These are phyloP conservation scores for Bolboschoenus planiculmis DNA, from an alignment of 176 grass and related monocot genomes.

Conservation along the genomic window DNA sequence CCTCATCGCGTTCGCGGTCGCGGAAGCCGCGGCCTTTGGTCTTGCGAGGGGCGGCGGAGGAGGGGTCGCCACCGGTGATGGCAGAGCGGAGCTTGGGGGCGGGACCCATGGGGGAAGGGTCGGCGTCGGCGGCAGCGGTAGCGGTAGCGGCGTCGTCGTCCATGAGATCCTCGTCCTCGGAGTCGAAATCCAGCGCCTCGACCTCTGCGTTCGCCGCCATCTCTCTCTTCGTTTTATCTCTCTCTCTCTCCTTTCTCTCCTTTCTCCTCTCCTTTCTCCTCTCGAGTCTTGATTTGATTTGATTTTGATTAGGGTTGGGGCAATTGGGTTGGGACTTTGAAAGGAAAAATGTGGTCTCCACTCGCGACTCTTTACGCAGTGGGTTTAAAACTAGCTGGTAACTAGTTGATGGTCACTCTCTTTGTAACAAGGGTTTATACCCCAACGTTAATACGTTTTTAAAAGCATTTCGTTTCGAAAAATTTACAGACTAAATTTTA, in stretches of 20 bases:
- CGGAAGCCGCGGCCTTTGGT: conserved; percentile 92
- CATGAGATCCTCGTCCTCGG: conserved; percentile 91
- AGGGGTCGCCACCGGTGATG: conserved; percentile 54
- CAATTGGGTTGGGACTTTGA: not conserved
- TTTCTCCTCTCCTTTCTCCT: not conserved
- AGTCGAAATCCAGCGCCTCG: conserved; percentile 84
- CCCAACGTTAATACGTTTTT: too few relatives aligned
- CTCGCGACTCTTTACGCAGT: too few relatives aligned
- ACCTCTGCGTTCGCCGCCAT: conserved; percentile 51
- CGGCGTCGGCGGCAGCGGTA: conserved; percentile 3
- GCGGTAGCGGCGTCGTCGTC: conserved; percentile 49
- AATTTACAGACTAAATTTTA: too few relatives aligned
- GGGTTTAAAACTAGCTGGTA: too few relatives aligned
- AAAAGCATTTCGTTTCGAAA: too few relatives aligned
- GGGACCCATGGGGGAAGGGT: conserved; percentile 30
- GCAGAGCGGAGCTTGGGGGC: conserved; percentile 63
- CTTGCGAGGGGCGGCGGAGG: conserved; percentile 31
- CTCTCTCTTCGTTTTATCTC: not conserved
- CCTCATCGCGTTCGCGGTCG: conserved; percentile 49
- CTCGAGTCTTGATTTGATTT: not conserved
- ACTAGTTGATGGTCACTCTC: too few relatives aligned
- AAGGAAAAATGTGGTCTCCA: too few relatives aligned
- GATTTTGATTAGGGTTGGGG: not conserved
- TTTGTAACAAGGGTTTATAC: too few relatives aligned
- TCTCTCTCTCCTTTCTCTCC: not conserved